Evolutionary conservation across 495 filamentous ascomycete genomes (phyloP).

Genomic region (Talaromyces wortmannii): DNA sequence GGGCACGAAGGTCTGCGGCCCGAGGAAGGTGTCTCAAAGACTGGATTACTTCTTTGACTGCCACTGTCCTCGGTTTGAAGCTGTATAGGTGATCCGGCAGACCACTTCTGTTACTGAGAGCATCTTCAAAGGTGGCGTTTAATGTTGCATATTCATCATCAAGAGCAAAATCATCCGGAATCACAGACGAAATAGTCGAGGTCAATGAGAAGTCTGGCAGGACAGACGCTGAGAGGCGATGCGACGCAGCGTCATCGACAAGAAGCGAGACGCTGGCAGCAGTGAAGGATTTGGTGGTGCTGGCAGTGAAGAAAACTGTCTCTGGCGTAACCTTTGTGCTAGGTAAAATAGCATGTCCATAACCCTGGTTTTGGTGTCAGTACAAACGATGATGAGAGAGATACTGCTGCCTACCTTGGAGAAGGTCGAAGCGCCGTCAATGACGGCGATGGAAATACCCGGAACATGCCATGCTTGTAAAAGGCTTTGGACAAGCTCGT

Average conservation of each 20-base stretch:
- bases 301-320: slow-evolving; percentile 32
- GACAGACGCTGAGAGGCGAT: slow-evolving; percentile 7
- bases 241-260: slow-evolving; percentile 24
- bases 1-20: slow-evolving; percentile 23
- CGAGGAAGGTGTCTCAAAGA: slow-evolving; percentile 29
- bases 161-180: slow-evolving; percentile 49
- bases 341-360: slow-evolving; percentile 35
- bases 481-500: slow-evolving; percentile 16
- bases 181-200: slow-evolving; percentile 39
- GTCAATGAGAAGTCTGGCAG: slow-evolving; percentile 34
- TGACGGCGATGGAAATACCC: slow-evolving; percentile 35
- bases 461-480: slow-evolving; percentile 36
- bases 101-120: slow-evolving; percentile 43
- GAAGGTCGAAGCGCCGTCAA: slow-evolving; percentile 34
- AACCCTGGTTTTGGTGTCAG: slow-evolving; percentile 28
- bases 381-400: background rate
- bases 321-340: slow-evolving; percentile 35
- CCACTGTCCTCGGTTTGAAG: background rate
- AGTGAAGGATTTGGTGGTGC: slow-evolving; percentile 53
- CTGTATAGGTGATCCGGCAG: slow-evolving; percentile 26
- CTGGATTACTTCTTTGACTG: slow-evolving; percentile 16
- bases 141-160: slow-evolving; percentile 31
- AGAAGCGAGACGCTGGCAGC: slow-evolving; percentile 39
- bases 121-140: slow-evolving; percentile 42
- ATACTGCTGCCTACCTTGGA: background rate